Percentiles rank a stretch among this genome's conserved stretches.
Conservation (phyloP, 352 stramenopile species). For the Globisporangium parvum region DNA sequence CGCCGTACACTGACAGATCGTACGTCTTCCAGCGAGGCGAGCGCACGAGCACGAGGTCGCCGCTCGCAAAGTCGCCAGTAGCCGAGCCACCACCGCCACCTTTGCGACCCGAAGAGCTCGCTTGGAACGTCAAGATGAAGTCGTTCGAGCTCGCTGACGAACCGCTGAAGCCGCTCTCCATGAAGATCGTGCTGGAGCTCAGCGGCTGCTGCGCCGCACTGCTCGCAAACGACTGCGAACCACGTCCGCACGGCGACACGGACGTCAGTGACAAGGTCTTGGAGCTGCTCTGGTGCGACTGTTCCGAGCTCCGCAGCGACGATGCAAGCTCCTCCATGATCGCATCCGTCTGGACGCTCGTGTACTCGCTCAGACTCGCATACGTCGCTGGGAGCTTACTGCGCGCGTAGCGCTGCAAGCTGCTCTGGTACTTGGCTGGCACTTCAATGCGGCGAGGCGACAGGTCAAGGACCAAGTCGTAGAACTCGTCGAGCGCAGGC, state of each 20-base stretch:
- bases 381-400: conserved; percentile 41
- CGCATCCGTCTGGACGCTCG: conserved; percentile 41
- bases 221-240: conserved; percentile 14
- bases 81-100: conserved; percentile 3
- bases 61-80: conserved; percentile 42
- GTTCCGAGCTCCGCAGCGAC: conserved; percentile 42
- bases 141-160: conserved; percentile 33
- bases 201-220: conserved; percentile 11
- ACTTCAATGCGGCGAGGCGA: conserved; percentile 35
- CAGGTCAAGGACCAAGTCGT: conserved; percentile 65
- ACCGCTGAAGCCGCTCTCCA: conserved; percentile 64
- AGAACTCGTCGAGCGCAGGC: conserved; percentile 71
- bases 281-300: conserved; percentile 27
- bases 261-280: conserved; percentile 38
- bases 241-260: conserved; percentile 42
- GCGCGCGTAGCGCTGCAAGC: conserved; percentile 25
- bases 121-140: conserved; percentile 59
- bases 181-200: conserved; percentile 55
- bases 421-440: conserved; percentile 22
- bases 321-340: conserved; percentile 68
- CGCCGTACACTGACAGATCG: conserved; percentile 49
- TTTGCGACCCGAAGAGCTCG: conserved; percentile 13
- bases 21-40: conserved; percentile 59
- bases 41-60: conserved; percentile 53
- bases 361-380: conserved; percentile 48